A percentile compares a stretch with the other conserved stretches of the same genome.
These are phyloP conservation scores for Aspergillus caelatus DNA, from an alignment of 2,329 filamentous ascomycete species.

Conservation along the genomic window DNA sequence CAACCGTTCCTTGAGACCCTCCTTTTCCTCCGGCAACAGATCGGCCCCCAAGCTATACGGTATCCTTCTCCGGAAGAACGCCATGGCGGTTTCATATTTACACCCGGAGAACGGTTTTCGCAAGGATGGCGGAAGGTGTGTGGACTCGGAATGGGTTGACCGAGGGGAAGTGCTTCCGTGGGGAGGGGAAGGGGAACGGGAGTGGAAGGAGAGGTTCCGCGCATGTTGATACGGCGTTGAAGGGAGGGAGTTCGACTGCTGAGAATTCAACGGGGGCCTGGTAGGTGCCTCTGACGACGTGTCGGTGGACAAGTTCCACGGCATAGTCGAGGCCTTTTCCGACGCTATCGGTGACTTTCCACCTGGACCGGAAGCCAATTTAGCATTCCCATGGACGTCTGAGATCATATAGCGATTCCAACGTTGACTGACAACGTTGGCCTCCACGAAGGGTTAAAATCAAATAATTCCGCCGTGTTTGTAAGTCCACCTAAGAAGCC, in stretches of 20 bases:
- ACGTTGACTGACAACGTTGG: constrained; percentile 35
- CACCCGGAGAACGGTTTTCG: constrained; percentile 71
- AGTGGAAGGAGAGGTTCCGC: constrained; percentile 78
- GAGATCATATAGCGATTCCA: constrained; percentile 45
- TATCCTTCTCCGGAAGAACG: constrained; percentile 81
- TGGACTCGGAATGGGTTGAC: constrained; percentile 88
- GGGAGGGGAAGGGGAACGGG: constrained; percentile 78
- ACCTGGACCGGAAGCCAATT: constrained; percentile 41
- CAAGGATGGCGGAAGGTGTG: constrained; percentile 70
- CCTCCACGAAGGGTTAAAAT: constrained; percentile 19
- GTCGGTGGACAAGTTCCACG: constrained; percentile 42
- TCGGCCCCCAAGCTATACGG: constrained; percentile 89
- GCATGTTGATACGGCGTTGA: constrained; percentile 91
- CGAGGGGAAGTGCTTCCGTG: constrained; percentile 79
- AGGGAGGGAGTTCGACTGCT: constrained; percentile 85
- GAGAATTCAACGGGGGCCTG: constrained; percentile 57
- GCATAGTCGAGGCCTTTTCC: constrained; percentile 44
- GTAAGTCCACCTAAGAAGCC: constrained; percentile 10
- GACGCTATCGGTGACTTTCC: constrained; percentile 47
- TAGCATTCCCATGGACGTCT: constrained; percentile 47
- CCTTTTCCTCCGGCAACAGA: constrained; percentile 68
- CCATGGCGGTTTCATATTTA: constrained; percentile 85
- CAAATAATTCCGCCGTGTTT: constrained; percentile 10
- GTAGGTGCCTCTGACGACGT: constrained; percentile 39
- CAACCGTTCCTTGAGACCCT: constrained; percentile 70